These are phyloP conservation scores for Chamaenerion angustifolium DNA, from an alignment of 345 rosid genomes.

Conservation along the genomic window DNA sequence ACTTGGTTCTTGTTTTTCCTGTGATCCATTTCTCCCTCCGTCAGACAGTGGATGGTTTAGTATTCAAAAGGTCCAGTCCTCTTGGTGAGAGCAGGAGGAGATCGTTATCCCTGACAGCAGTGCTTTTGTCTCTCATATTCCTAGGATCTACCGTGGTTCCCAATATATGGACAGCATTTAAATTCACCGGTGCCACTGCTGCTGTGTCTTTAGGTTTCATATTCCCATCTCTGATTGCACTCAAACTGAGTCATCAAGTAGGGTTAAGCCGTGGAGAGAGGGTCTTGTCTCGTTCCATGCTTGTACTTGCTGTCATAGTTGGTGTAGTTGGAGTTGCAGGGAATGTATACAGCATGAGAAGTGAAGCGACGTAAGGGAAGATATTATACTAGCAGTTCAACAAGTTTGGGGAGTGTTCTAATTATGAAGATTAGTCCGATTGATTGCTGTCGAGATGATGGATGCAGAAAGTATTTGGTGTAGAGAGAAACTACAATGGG, in stretches of 20 bases:
- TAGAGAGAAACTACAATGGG: no score
- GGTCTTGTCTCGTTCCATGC: conserved; percentile 54
- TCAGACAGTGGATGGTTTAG: conserved; percentile 59
- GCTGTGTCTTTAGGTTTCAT: conserved; percentile 91
- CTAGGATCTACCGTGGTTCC: conserved; percentile 88
- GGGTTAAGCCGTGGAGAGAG: conserved; percentile 35
- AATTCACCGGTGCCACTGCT: conserved; percentile 96
- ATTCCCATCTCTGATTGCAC: conserved; percentile 74
- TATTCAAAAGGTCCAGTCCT: conserved; percentile 63
- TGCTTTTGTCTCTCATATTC: conserved; percentile 46
- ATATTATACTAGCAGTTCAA: no score
- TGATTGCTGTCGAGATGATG: no score
- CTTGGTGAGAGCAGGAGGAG: conserved; percentile 67
- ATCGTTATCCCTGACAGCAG: conserved; percentile 48
- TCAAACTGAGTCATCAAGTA: conserved; percentile 35
- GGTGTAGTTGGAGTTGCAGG: conserved; percentile 64
- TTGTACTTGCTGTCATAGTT: conserved; percentile 54
- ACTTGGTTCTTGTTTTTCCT: conserved; percentile 90
- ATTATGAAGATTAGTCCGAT: no score
- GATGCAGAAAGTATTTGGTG: no score
- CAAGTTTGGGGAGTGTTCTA: no score
- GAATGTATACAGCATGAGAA: conserved; percentile 52
- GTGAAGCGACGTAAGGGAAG: no score
- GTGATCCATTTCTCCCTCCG: conserved; percentile 89
- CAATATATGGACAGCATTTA: conserved; percentile 93